Evolutionary conservation across 2,329 filamentous ascomycete species (phyloP), one percentile per base, ranked within the genome.

Genomic region (Ceratocystis alfenasii): DNA sequence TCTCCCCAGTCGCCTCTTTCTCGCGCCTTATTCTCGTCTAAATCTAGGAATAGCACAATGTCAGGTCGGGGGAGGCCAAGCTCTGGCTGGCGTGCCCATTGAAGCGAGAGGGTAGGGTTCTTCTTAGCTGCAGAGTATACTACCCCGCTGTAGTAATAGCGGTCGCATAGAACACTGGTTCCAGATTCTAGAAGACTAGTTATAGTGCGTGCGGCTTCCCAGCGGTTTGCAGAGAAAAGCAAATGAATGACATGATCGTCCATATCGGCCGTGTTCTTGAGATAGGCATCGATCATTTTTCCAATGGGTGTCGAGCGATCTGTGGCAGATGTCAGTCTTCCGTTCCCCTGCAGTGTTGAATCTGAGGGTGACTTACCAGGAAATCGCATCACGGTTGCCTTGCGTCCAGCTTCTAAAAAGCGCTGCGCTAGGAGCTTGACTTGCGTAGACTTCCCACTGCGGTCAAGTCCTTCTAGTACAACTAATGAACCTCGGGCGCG

Each of bases 141-240:
- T 66, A 92, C 89, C 65, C 94, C 94, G 22, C 89, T 94, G 78
- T 96, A 93, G 74, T 95, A 95, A 78, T 97, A 99, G 61, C 94
- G 86, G 75, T 99, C 94, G 70, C 93, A 86, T 48, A 99, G 79
- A 41, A 99, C 81, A 0, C 85, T 94, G 22, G 81, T 86, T 7
- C 93, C 92, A 1, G 78, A 74, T 0, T 78, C 76, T 5, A 96
- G 75, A 5, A 83, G 77, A 0, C 75, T 66, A 20, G 78, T 72
- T 59, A 87, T 86, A 62, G 76, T 76, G 55, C 45, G 28, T 78
- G 76, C 80, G 65, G 81, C 79, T 70, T 96, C 92, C 92, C 92
- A 96, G 61, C 92, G 82, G 74, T 96, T 96, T 8, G 92, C 90
- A 67, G 87, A 90, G 75, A 96, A 96, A 22, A 96, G 81, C 1